Evolutionary conservation across 225 moss, liverwort and hornwort species (phyloP).

Genomic region (Bryoerythrophyllum caledonicum): DNA sequence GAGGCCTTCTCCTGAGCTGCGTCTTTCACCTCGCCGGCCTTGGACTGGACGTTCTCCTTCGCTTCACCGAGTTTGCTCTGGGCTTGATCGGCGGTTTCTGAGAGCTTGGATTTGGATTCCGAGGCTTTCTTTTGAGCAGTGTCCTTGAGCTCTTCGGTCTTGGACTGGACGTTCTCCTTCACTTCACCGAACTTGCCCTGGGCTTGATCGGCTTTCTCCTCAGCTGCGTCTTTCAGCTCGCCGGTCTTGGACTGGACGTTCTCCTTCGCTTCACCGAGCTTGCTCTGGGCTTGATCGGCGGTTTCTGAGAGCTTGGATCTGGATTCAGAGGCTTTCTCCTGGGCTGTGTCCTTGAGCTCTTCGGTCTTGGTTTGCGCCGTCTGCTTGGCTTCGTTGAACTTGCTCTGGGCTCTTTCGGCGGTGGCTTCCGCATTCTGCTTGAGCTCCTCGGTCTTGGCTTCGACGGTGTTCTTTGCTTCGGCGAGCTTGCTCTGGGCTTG

Average conservation of each 20-base stretch:
- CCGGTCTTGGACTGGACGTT: constrained; percentile 16
- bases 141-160: constrained; percentile 26
- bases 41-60: constrained; percentile 17
- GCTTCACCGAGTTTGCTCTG: constrained; percentile 26
- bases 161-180: constrained; percentile 18
- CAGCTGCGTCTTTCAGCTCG: constrained; percentile 25
- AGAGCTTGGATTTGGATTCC: constrained; percentile 2
- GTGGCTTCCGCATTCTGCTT: constrained; percentile 26
- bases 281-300: constrained; percentile 20
- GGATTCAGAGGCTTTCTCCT: too few species aligned
- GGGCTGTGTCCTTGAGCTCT: constrained; percentile 19
- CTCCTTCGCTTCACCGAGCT: constrained; percentile 23
- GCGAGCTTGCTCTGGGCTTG: constrained; percentile 30
- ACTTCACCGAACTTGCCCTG: constrained; percentile 27
- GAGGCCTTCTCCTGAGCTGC: constrained; percentile 20
- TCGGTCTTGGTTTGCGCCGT: constrained; percentile 17
- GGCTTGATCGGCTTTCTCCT: constrained; percentile 23
- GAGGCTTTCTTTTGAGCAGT: constrained; percentile 23
- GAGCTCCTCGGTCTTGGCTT: constrained; percentile 31
- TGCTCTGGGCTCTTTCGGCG: constrained; percentile 14
- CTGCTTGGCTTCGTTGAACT: constrained; percentile 20
- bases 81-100: constrained; percentile 2
- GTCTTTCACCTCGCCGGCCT: constrained; percentile 23
- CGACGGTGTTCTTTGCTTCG: constrained; percentile 19
- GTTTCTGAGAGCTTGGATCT: too few species aligned